phyloP scores from a whole-genome alignment of 2,329 filamentous ascomycete species.

The Westerdykella ornata region DNA sequence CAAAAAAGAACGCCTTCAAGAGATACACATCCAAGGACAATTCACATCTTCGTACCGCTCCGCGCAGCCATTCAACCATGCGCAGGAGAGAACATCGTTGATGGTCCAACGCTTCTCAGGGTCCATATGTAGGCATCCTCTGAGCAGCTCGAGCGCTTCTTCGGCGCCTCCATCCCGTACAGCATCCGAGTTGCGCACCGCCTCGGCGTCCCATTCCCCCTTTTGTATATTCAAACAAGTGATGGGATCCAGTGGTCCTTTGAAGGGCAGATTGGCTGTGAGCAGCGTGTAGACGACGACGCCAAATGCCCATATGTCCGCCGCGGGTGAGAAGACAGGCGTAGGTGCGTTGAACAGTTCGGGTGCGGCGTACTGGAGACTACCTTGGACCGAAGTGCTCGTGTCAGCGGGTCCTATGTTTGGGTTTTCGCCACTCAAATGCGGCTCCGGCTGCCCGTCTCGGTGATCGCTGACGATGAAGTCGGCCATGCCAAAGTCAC shows the following conservation, averaged over 20 bases:
- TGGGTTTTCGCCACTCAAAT: conserved; percentile 34
- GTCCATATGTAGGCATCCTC: conserved; percentile 55
- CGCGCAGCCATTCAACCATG: conserved; percentile 46
- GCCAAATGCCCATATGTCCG: conserved; percentile 62
- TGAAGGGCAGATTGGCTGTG: conserved; percentile 57
- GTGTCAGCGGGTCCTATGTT: conserved; percentile 51
- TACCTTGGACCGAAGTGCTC: conserved; percentile 54
- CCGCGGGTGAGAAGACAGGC: conserved; percentile 47
- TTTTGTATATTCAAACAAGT: conserved; percentile 54
- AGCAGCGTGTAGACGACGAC: conserved; percentile 57
- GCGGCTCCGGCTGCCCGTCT: conserved; percentile 43
- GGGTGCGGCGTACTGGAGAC: conserved; percentile 51
- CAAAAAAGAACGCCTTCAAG: not conserved
- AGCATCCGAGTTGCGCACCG: conserved; percentile 42
- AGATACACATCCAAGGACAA: not conserved
- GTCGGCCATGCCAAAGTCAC: conserved; percentile 64
- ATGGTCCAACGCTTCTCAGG: conserved; percentile 52
- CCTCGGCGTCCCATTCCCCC: conserved; percentile 52
- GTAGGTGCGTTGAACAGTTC: conserved; percentile 40
- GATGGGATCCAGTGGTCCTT: conserved; percentile 53
- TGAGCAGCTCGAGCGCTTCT: conserved; percentile 51
- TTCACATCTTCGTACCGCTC: not conserved
- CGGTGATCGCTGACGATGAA: conserved; percentile 55
- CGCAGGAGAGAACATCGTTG: conserved; percentile 48
- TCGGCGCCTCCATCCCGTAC: conserved; percentile 32